Evolutionary conservation across 805 yeast genomes (phyloP), one percentile per base, ranked within the genome.

Genomic region (Tetrapisispora phaffii): DNA sequence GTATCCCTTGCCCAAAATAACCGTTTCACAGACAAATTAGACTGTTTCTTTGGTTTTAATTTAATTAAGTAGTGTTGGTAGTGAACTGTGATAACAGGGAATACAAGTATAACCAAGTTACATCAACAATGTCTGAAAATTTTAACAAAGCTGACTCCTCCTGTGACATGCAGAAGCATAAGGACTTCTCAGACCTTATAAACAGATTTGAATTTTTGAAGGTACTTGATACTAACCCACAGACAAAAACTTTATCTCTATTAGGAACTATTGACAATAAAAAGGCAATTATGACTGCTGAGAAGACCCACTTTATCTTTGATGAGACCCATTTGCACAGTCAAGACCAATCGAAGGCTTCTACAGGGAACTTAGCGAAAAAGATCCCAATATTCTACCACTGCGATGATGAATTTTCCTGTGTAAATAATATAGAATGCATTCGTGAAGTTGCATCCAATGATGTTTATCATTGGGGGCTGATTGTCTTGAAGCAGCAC

Each of bases 401-500:
- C n/a, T 56, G 60, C 49, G 60, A 56, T 24, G 53, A 48, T 45
- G 60, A 58, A 41, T 61, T 46, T 42, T 57, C 65, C 12, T 59
- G 63, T 44, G 49, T 59, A 12, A 55, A 57, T 45, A 57, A 57
- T 1, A 52, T 66, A 21, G 50, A 62, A n/a, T 50, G 51, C 9
- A 34, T 66, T 21, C 49, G 52, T 19, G 57, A 62, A 22, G 70
- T 80, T 17, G 80, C 85, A n/a, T 60, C 67, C 15, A 93, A 90
- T 60, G 97, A 87, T 54, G 79, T 89, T 1, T 90, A 90, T 58
- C 73, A 73, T 49, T 90, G 97, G 97, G 85, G 86, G 13, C 61
- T 75, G 39, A 76, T 76, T 1, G 61, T 73, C 1, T 51, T 82
- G 35, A 53, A 53, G 3, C 81, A 77, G 50, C 68, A 72, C 40